Evolutionary conservation across 2,329 filamentous ascomycete species (phyloP), one percentile per base, ranked within the genome.

Genomic region (Fusarium sp.): DNA sequence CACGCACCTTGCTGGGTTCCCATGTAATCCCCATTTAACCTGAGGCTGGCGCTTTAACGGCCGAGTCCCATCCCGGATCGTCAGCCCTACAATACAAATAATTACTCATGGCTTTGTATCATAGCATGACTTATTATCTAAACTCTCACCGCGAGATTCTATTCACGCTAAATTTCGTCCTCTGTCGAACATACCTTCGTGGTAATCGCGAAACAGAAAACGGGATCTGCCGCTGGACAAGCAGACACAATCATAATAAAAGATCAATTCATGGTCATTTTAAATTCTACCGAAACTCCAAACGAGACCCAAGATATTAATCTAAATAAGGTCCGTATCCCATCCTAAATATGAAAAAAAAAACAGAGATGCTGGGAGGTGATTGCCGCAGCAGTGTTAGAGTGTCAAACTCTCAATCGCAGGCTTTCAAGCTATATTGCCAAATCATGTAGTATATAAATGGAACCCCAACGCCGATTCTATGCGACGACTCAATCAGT

Each of bases 251-350:
- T 11, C 29, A 33, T 29, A 15, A 23, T 20, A 23, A 52, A 14
- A 50, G 29, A 42, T 35, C 39, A 27, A 33, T 31, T 42, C 58
- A 20, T 39, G 8, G 20, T 33, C 31, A 35, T 64, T 33, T 39
- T 27, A 23, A 43, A 45, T 40, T 58, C 51, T 52, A 46, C 59
- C 43, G 23, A 51, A 64, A 63, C 59, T 41, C 60, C 60, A 18
- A 33, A 58, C 52, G 35, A 51, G 58, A 58, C 60, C 17, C 60
- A 63, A 49, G 45, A 25, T 58, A 36, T 61, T 41, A 33, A 31
- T 64, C 45, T 51, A 63, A 42, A 36, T 35, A 37, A 46, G 35
- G 45, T 37, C 45, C 29, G 43, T 20, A 46, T 33, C 60, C 51
- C 40, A 37, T 7, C 25, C 35, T 23, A 25, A 58, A 3, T 18